Evolutionary conservation across 1,284 basidiomycete species (phyloP), one percentile per base, ranked within the genome.

Genomic region (Tetrapyrgos nigripes): DNA sequence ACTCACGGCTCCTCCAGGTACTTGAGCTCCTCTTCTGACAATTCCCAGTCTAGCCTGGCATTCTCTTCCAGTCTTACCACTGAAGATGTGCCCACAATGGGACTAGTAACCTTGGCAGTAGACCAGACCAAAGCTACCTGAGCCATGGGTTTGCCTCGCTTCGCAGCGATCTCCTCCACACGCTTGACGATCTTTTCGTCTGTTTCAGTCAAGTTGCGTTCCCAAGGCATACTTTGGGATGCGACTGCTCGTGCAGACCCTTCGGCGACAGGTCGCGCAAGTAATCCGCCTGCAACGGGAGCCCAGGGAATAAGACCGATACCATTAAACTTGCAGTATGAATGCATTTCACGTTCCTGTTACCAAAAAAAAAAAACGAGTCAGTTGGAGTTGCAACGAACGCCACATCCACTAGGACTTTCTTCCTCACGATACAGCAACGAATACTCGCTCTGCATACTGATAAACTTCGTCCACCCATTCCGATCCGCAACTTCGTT

Each of bases 341-440:
- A 58, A 11, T 64, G 52, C 65, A 66, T 66, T 35, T 66, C 65
- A 35, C 60, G 65, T 45, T 66, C 65, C 63, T 66, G 45, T 6
- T 27, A 17, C 23, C 23, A 44, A 29, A 14, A 33, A 19, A 8
- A 13, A 17, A 48, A 24, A 13, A n/a, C 23, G 29, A 26, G 40
- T 50, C 27, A 54, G 45, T 35, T 31, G 21, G 23, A 11, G 13
- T 29, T 10, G 9, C 21, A 46, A 19, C 23, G 17, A 13, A 17
- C n/a, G 1, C 6, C 21, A n/a, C 17, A 45, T 37, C 23, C n/a
- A 31, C 50, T 56, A 24, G 31, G 3, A 44, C 21, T 19, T 19
- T 70, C 72, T 58, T 79, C 77, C 45, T 75, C 72, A 24, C 76
- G 72, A 65, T 76, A 76, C 10, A 74, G 50, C n/a, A 73, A 60